These are phyloP conservation scores for Colletotrichum viniferum DNA, from an alignment of 2,329 filamentous ascomycete species.

Conservation along the genomic window DNA sequence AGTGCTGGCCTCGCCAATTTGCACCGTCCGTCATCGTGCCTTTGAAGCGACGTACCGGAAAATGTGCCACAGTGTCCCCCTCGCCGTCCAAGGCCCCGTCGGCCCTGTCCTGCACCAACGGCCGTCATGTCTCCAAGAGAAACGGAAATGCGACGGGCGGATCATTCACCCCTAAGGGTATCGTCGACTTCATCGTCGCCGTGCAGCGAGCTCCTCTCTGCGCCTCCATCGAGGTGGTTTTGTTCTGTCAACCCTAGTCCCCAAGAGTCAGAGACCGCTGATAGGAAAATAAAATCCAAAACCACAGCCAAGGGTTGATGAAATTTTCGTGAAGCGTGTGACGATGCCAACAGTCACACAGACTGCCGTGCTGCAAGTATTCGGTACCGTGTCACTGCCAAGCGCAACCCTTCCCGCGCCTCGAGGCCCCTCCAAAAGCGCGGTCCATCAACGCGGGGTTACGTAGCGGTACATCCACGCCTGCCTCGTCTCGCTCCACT, in stretches of 20 bases:
- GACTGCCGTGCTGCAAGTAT: not conserved
- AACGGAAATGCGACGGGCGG: slow-evolving; percentile 18
- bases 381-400: not conserved
- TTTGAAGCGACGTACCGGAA: not conserved
- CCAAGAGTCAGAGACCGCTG: slow-evolving; percentile 9
- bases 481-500: not conserved
- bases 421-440: not conserved
- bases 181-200: slow-evolving; percentile 15
- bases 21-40: not conserved
- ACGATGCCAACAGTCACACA: not conserved
- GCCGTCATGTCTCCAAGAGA: slow-evolving; percentile 1
- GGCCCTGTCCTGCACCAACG: slow-evolving; percentile 8
- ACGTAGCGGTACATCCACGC: not conserved
- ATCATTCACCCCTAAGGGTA: slow-evolving; percentile 18
- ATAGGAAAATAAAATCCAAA: not conserved
- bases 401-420: not conserved
- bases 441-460: slow-evolving; percentile 6
- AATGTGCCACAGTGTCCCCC: not conserved
- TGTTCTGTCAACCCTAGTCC: slow-evolving; percentile 20
- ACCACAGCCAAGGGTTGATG: not conserved
- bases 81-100: not conserved
- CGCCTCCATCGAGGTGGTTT: slow-evolving; percentile 19
- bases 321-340: slow-evolving; percentile 1
- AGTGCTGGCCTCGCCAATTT: not conserved
- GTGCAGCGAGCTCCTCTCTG: slow-evolving; percentile 14